Evolutionary conservation across 2,329 filamentous ascomycete species (phyloP).

Genomic region (Fusarium sulawesiense): DNA sequence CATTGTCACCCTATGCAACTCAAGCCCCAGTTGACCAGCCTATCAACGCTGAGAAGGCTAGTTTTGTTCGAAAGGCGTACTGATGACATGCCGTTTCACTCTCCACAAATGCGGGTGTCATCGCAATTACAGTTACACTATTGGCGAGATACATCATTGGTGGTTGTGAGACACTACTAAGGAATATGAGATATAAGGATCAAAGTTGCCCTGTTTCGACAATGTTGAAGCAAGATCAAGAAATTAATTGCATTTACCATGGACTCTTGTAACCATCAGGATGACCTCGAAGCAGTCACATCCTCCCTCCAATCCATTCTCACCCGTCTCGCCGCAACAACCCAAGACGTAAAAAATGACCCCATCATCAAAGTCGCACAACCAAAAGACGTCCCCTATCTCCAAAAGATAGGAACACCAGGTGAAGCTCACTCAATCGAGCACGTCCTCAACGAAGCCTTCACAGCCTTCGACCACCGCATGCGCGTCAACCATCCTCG

Average conservation of each 20-base stretch:
- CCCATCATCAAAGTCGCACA: constrained; percentile 30
- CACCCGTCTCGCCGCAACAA: constrained; percentile 8
- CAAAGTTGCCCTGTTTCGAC: too few species aligned
- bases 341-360: constrained; percentile 15
- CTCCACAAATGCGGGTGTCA: neutral
- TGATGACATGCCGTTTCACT: constrained; percentile 6
- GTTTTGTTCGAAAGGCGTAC: constrained; percentile 8
- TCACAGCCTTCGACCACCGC: constrained; percentile 18
- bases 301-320: too few species aligned
- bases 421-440: constrained; percentile 17
- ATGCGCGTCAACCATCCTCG: constrained; percentile 32
- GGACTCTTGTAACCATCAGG: neutral
- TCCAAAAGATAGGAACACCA: constrained; percentile 17
- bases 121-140: neutral
- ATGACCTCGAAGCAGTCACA: constrained; percentile 21
- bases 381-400: constrained; percentile 16
- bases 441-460: constrained; percentile 25
- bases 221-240: neutral
- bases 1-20: neutral
- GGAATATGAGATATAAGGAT: neutral
- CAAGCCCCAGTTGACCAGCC: constrained; percentile 2
- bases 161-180: neutral
- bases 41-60: constrained; percentile 2
- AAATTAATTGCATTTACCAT: neutral
- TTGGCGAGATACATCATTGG: neutral